phyloP scores from a whole-genome alignment of 805 yeast genomes.

The Kazachstania africana region DNA sequence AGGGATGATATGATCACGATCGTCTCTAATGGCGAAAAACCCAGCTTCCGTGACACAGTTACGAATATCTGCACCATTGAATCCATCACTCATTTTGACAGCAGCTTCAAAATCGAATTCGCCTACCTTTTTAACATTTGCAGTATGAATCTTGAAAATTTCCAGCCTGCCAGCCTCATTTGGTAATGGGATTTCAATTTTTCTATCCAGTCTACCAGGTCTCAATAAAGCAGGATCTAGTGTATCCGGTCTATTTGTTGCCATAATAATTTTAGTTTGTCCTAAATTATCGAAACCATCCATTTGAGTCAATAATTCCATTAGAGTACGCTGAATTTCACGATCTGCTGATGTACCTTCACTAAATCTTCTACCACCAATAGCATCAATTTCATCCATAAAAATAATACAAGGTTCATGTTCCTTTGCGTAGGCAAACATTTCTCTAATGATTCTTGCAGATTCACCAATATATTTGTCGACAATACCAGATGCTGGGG shows the following conservation, averaged over 20 bases:
- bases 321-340: conserved; percentile 93
- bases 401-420: conserved; percentile 97
- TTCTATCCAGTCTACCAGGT: conserved; percentile 95
- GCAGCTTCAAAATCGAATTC: conserved; percentile 95
- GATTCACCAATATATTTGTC: conserved; percentile 97
- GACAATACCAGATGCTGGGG: conserved; percentile 97
- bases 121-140: conserved; percentile 78
- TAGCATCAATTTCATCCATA: conserved; percentile 98
- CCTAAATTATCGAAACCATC: conserved; percentile 96
- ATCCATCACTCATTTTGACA: conserved; percentile 97
- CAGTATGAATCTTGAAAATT: conserved; percentile 84
- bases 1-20: conserved; percentile 87
- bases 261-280: conserved; percentile 96
- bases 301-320: conserved; percentile 96
- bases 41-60: conserved; percentile 98
- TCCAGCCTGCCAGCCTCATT: conserved; percentile 93
- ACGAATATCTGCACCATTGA: conserved; percentile 96
- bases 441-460: conserved; percentile 91
- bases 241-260: conserved; percentile 98
- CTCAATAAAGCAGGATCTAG: conserved; percentile 93
- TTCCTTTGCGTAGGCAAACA: conserved; percentile 95
- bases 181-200: conserved; percentile 90
- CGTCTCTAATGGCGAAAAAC: conserved; percentile 94
- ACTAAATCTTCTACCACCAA: conserved; percentile 94
- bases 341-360: conserved; percentile 99